Base-by-base conservation (phyloP, 768 basidiomycete species). In the Collybia mongolica region DNA sequence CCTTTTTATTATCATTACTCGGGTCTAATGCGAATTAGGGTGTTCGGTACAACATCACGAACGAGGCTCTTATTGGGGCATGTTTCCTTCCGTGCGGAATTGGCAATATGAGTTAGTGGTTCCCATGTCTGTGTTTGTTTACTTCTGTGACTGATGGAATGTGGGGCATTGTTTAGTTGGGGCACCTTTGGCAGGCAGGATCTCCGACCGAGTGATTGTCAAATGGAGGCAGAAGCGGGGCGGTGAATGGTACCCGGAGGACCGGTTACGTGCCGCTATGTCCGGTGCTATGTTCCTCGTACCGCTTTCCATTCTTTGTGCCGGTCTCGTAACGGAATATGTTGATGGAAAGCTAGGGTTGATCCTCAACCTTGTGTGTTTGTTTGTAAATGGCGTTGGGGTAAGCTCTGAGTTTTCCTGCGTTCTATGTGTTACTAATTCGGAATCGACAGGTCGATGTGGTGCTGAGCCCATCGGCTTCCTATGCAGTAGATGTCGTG, bases 191-290 rank as follows among this genome's bases (percentile, higher is more conserved):
- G 75, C 81, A 0, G 86, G 87, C 1, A 70, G 70, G 14, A 52
- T 86, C 0, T 87, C 87, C 0, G 88, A 89, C 60, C 52, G 55
- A 22, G 65, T 75, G 0, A 69, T 90, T 19, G 65, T 75, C 15
- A 60, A 58, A 36, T 83, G 79, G 66, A 75, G 75, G 14, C 65
- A 71, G 40, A 60, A 67, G 5, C 76, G 84, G 19, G 73, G 72
- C 0, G 84, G 84, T 0, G 56, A 69, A 1, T 86, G 82, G 83
- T 76, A 80, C 38, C 86, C 86, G 0, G 86, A 90, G 62, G 88
- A 86, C 54, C 79, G 86, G 5, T 72, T 88, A 20, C 74, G 81
- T 1, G 83, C 74, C 1, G 68, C 77, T 1, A 60, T 81, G 28
- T 55, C 72, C 5, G 79, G 80, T 7, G 73, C 72, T 3, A 64